Percentiles rank a stretch among this genome's conserved stretches.
phyloP scores from a whole-genome alignment of 2,329 filamentous ascomycete species.

The Ceratocystis lukuohia region DNA sequence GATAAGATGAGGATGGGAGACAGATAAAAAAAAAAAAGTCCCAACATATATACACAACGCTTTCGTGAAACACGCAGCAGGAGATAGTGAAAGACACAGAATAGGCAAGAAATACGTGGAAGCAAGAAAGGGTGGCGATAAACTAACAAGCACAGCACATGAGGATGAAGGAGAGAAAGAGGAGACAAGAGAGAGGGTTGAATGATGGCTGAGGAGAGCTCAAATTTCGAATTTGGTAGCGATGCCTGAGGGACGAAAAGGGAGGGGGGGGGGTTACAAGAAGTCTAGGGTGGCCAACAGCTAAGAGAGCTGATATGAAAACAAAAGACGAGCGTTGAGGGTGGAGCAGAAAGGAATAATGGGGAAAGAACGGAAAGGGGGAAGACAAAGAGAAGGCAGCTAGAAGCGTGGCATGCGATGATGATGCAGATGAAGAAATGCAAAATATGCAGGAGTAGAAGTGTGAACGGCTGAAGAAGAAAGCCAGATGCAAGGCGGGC shows the following conservation, averaged over 20 bases:
- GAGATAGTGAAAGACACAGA: constrained; percentile 1
- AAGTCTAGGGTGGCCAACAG: too few relatives aligned
- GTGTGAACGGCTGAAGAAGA: not conserved
- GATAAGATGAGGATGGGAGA: not conserved
- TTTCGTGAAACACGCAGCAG: not conserved
- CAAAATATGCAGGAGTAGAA: not conserved
- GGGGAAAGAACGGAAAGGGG: not conserved
- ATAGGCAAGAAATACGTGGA: not conserved
- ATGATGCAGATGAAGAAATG: not conserved
- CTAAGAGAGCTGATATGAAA: not conserved
- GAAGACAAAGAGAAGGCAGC: not conserved
- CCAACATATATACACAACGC: not conserved
- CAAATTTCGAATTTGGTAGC: too few relatives aligned
- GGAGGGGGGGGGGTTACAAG: too few relatives aligned
- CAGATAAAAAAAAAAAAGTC: not conserved
- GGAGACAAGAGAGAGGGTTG: not conserved
- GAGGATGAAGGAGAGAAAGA: not conserved
- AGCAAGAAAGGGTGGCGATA: not conserved
- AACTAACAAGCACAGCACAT: not conserved
- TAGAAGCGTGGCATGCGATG: not conserved
- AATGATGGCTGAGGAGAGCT: not conserved
- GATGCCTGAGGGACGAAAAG: too few relatives aligned
- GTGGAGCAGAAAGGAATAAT: not conserved
- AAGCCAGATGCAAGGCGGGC: not conserved
- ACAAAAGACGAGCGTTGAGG: not conserved